These are phyloP conservation scores for Tolypocladium tropicale DNA, from an alignment of 2,329 filamentous ascomycete species.

Conservation along the genomic window DNA sequence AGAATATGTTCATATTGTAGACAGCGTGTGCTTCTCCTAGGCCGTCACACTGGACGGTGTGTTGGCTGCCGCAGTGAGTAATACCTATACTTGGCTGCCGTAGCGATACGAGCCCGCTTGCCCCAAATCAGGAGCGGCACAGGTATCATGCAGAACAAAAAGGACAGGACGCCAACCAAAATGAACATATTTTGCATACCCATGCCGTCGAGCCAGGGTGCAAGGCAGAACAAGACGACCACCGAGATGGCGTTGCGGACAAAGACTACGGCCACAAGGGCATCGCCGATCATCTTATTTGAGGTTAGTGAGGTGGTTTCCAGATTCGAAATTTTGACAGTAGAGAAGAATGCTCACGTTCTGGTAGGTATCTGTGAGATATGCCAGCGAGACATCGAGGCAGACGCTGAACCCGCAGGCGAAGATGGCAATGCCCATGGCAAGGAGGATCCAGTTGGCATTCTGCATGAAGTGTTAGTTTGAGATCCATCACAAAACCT, in stretches of 20 bases:
- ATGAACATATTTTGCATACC: constrained; percentile 11
- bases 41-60: background rate
- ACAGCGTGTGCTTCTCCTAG: background rate
- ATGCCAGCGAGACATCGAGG: constrained; percentile 23
- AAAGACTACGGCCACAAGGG: constrained; percentile 11
- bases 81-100: constrained; percentile 1
- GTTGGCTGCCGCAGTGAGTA: constrained; percentile 1
- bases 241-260: constrained; percentile 12
- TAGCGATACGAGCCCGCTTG: constrained; percentile 4
- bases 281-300: constrained; percentile 10
- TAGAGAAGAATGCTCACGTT: constrained; percentile 12
- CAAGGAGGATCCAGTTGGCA: constrained; percentile 9
- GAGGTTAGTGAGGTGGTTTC: background rate
- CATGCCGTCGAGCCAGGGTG: constrained; percentile 11
- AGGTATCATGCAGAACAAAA: constrained; percentile 8
- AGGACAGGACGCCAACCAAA: constrained; percentile 2
- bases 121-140: constrained; percentile 12
- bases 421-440: constrained; percentile 19
- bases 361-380: constrained; percentile 25
- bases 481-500: no score
- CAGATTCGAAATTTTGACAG: background rate
- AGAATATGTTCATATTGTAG: background rate
- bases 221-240: constrained; percentile 9
- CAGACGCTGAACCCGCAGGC: constrained; percentile 14
- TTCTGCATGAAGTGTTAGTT: background rate